Conservation (phyloP, 169 alveolate species). For the Plasmodium adleri region DNA sequence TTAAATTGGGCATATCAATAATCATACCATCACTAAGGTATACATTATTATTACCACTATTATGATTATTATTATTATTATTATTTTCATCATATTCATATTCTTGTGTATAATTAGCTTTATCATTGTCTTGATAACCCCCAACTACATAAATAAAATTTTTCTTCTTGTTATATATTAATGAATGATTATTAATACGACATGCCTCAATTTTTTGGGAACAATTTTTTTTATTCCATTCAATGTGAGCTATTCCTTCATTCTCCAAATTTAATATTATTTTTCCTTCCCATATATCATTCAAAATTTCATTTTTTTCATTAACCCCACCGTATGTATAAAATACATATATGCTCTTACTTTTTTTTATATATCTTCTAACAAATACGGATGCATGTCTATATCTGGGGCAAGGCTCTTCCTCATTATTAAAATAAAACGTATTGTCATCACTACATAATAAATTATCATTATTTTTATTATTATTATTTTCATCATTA, state of each 20-base stretch:
- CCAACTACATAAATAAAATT: conserved; percentile 40
- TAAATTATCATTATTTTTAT: not conserved
- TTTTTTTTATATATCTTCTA: conserved; percentile 26
- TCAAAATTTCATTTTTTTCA: conserved; percentile 11
- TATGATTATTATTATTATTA: not conserved
- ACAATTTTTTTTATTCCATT: conserved; percentile 33
- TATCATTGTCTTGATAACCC: conserved; percentile 23
- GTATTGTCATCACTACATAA: not conserved
- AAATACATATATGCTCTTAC: conserved; percentile 17
- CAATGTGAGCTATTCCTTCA: not conserved
- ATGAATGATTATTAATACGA: conserved; percentile 31
- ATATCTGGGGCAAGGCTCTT: conserved; percentile 18
- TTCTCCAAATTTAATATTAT: conserved; percentile 22
- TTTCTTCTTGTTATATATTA: conserved; percentile 38
- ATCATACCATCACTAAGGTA: not conserved
- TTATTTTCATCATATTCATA: not conserved
- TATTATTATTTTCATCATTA: too few relatives aligned
- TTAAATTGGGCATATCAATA: not conserved
- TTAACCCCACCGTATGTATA: conserved; percentile 59
- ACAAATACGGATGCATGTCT: conserved; percentile 55
- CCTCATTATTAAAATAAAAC: not conserved
- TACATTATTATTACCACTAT: not conserved
- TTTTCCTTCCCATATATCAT: conserved; percentile 63
- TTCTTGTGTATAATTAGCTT: not conserved
- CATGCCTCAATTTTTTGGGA: not conserved